These are phyloP conservation scores for Rhizopogon rudus DNA, from an alignment of 768 basidiomycete species.

Conservation along the genomic window DNA sequence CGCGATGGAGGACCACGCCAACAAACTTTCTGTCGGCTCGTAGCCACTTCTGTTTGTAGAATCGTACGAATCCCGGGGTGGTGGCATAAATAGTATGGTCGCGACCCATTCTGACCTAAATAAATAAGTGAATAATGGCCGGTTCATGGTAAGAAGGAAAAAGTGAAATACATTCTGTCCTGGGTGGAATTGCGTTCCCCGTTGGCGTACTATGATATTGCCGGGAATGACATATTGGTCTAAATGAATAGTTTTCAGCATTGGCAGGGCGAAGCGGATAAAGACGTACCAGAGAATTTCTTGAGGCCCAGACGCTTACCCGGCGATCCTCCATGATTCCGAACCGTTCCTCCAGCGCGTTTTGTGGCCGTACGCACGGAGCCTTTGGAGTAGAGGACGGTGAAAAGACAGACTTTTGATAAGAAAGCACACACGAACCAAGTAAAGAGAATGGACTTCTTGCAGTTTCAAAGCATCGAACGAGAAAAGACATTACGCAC, in stretches of 20 bases:
- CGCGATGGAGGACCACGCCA: constrained; percentile 77
- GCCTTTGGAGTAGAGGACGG: constrained; percentile 25
- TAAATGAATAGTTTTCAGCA: constrained; percentile 26
- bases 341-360: constrained; percentile 89
- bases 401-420: not conserved
- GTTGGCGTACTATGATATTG: constrained; percentile 93
- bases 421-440: constrained; percentile 15
- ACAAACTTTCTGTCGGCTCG: constrained; percentile 72
- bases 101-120: constrained; percentile 82
- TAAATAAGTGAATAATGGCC: constrained; percentile 6
- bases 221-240: constrained; percentile 92
- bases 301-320: constrained; percentile 94
- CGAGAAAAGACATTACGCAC: constrained; percentile 27
- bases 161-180: constrained; percentile 76
- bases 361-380: constrained; percentile 93
- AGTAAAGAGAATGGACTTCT: constrained; percentile 47
- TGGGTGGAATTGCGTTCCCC: constrained; percentile 89
- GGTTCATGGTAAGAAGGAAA: not conserved
- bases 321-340: constrained; percentile 89
- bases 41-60: constrained; percentile 81
- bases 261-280: not conserved
- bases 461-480: constrained; percentile 34
- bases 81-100: constrained; percentile 94
- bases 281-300: constrained; percentile 81
- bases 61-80: constrained; percentile 89